Evolutionary conservation across 768 basidiomycete genomes (phyloP).

Genomic region (Leccinum variicolor): DNA sequence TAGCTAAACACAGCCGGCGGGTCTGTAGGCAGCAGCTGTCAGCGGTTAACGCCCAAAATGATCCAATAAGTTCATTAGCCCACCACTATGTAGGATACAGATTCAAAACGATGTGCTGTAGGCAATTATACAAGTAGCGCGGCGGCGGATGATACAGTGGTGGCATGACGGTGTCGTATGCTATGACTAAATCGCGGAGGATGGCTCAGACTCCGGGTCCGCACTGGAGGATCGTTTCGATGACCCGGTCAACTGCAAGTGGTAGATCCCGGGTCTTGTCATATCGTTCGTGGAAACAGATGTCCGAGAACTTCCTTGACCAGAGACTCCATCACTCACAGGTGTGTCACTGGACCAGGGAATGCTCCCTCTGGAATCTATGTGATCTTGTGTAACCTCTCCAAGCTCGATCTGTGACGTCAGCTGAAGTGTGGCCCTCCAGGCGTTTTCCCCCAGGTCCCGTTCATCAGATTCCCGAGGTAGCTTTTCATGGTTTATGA

Average conservation of each 20-base stretch:
- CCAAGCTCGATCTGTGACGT: neutral
- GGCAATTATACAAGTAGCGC: neutral
- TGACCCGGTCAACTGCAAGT: neutral
- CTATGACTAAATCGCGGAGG: neutral
- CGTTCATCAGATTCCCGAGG: neutral
- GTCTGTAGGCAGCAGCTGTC: neutral
- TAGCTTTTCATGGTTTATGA: constrained; percentile 9
- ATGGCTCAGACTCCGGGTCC: neutral
- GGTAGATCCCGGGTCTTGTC: neutral
- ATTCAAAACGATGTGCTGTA: neutral
- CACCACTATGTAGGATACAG: neutral
- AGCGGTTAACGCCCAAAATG: neutral
- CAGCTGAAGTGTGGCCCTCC: neutral
- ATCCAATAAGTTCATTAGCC: neutral
- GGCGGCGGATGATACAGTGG: neutral
- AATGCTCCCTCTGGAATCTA: neutral
- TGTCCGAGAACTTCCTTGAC: neutral
- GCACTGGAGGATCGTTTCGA: neutral
- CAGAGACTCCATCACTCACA: neutral
- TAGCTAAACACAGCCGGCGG: neutral
- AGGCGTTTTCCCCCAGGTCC: neutral
- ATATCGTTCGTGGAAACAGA: neutral
- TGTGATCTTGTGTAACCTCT: neutral
- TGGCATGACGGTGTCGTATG: neutral
- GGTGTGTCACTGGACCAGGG: neutral